Conservation (phyloP, 2,329 filamentous ascomycete species). For the Pseudocercospora macadamiae region DNA sequence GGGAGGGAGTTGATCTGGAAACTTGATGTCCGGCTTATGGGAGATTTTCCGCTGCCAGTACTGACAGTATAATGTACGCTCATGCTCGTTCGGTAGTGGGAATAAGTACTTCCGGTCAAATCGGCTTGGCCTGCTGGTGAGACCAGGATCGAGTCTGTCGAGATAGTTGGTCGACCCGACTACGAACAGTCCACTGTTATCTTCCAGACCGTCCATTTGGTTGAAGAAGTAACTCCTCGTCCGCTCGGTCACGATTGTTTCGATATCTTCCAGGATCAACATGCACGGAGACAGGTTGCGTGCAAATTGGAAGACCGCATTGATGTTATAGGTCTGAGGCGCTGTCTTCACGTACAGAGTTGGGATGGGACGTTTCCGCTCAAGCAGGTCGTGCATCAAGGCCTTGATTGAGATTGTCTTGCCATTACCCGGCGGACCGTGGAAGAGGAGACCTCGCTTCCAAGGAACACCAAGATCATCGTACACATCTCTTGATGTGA, state of each 20-base stretch:
- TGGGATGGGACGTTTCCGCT: constrained; percentile 41
- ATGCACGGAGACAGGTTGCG: constrained; percentile 67
- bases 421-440: constrained; percentile 43
- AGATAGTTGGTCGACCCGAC: constrained; percentile 49
- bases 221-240: constrained; percentile 72
- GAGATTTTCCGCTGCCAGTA: constrained; percentile 65
- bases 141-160: constrained; percentile 67
- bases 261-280: constrained; percentile 72
- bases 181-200: constrained; percentile 72
- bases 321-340: constrained; percentile 48
- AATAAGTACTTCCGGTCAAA: constrained; percentile 71
- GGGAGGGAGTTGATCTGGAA: constrained; percentile 59
- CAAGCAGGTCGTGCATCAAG: constrained; percentile 44
- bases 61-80: constrained; percentile 62
- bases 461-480: constrained; percentile 50
- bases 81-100: constrained; percentile 51
- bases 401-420: constrained; percentile 51
- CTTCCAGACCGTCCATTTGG: constrained; percentile 68
- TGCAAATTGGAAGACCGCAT: constrained; percentile 60
- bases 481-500: constrained; percentile 44
- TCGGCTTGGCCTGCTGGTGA: constrained; percentile 61
- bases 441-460: constrained; percentile 47
- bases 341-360: constrained; percentile 46
- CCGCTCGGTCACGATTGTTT: constrained; percentile 64
- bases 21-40: constrained; percentile 60